Evolutionary conservation across 441 rosid genomes (phyloP).

Genomic region (Sinapis alba): DNA sequence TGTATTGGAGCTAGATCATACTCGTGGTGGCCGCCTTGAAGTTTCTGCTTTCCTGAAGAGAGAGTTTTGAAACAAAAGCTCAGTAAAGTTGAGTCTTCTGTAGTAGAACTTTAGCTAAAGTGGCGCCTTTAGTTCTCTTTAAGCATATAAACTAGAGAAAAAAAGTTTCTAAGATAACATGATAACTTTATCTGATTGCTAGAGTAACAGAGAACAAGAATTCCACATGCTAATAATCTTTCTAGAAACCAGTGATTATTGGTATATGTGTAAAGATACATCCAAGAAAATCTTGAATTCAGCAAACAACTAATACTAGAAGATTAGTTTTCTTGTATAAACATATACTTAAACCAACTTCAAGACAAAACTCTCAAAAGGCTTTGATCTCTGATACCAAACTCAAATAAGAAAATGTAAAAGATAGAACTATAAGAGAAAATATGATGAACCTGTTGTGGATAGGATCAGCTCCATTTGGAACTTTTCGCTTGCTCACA

Average conservation of each 20-base stretch:
- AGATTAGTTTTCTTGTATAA: neutral
- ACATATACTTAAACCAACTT: constrained; percentile 1
- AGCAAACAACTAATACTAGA: constrained; percentile 16
- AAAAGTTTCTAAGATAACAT: constrained; percentile 67
- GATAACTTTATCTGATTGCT: constrained; percentile 49
- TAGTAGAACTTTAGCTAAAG: constrained; percentile 42
- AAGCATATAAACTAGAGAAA: constrained; percentile 78
- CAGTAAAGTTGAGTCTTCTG: constrained; percentile 23
- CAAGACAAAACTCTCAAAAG: neutral
- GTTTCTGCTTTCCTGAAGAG: constrained; percentile 69
- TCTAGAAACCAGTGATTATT: constrained; percentile 35
- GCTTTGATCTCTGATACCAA: constrained; percentile 17
- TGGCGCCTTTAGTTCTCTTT: constrained; percentile 53
- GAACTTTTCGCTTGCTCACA: constrained; percentile 91
- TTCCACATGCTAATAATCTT: constrained; percentile 29
- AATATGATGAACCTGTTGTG: constrained; percentile 83
- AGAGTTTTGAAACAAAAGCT: constrained; percentile 25
- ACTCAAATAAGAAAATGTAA: constrained; percentile 13
- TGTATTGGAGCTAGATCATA: constrained; percentile 37
- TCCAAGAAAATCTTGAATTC: constrained; percentile 5
- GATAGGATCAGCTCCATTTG: constrained; percentile 97
- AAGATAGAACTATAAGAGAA: neutral
- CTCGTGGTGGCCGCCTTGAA: constrained; percentile 73
- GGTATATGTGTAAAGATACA: constrained; percentile 34
- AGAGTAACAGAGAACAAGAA: constrained; percentile 30